phyloP scores from a whole-genome alignment of 441 rosid species.

The Corymbia citriodora region DNA sequence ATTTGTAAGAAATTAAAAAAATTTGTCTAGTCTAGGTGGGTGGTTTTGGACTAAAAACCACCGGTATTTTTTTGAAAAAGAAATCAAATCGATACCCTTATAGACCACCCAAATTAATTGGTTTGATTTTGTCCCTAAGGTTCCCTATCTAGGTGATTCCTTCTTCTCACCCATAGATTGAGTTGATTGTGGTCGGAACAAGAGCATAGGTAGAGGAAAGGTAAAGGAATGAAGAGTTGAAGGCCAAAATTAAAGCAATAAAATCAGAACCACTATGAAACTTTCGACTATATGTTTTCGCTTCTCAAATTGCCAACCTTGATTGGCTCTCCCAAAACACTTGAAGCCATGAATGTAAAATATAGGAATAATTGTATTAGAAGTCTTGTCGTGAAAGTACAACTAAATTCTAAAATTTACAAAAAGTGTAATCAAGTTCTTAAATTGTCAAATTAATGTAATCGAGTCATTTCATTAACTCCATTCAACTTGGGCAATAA shows the following conservation, averaged over 20 bases:
- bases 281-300: conserved; percentile 48
- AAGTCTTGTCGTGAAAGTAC: neutral
- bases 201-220: conserved; percentile 51
- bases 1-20: too few relatives aligned
- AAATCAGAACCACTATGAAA: conserved; percentile 40
- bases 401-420: too few relatives aligned
- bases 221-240: conserved; percentile 37
- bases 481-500: neutral
- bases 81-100: accelerated
- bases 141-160: accelerated
- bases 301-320: conserved; percentile 8
- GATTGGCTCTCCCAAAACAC: neutral
- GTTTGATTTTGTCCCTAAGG: accelerated
- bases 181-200: conserved; percentile 42
- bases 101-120: accelerated
- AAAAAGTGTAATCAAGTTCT: neutral
- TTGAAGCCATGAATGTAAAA: neutral
- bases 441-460: too few relatives aligned
- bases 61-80: too few relatives aligned
- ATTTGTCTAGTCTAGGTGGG: accelerated
- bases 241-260: conserved; percentile 61
- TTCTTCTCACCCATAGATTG: conserved; percentile 5
- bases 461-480: accelerated
- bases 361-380: accelerated
- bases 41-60: too few relatives aligned